A percentile compares a stretch with the other conserved stretches of the same genome.
Evolutionary conservation across 495 filamentous ascomycete genomes (phyloP).

Genomic region (Chaetomium tenue): DNA sequence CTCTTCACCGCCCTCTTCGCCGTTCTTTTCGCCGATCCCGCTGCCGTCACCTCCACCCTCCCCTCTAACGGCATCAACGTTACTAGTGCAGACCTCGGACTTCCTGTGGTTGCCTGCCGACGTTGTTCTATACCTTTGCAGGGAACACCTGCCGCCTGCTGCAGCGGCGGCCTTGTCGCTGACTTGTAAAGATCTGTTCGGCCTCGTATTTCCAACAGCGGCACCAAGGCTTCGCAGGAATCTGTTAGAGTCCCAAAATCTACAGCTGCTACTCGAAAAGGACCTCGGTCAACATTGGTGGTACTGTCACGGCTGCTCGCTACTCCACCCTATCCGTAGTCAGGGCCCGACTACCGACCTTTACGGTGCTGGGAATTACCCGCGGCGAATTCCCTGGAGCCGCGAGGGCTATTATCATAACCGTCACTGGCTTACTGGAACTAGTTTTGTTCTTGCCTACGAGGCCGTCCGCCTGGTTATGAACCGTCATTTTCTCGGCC

Average conservation of each 20-base stretch:
- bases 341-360: constrained; percentile 1
- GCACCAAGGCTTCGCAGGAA: neutral
- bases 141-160: constrained; percentile 15
- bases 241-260: neutral
- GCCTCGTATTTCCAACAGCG: constrained; percentile 1
- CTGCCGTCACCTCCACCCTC: neutral
- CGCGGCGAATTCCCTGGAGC: neutral
- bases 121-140: constrained; percentile 7
- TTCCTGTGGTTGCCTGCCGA: constrained; percentile 4
- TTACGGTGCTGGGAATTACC: neutral
- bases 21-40: neutral
- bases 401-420: neutral
- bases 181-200: constrained; percentile 23
- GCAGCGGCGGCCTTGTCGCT: constrained; percentile 18
- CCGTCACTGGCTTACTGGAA: neutral
- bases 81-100: neutral
- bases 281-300: constrained; percentile 19
- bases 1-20: neutral
- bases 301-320: constrained; percentile 23
- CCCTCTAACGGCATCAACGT: no score
- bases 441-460: constrained; percentile 9
- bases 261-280: constrained; percentile 25
- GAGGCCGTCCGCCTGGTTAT: constrained; percentile 21
- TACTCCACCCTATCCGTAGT: constrained; percentile 12
- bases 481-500: constrained; percentile 26